Evolutionary conservation across 371 early-diverging fungal genomes (phyloP), one percentile per base, ranked within the genome.

Genomic region (Smittium mucronatum): DNA sequence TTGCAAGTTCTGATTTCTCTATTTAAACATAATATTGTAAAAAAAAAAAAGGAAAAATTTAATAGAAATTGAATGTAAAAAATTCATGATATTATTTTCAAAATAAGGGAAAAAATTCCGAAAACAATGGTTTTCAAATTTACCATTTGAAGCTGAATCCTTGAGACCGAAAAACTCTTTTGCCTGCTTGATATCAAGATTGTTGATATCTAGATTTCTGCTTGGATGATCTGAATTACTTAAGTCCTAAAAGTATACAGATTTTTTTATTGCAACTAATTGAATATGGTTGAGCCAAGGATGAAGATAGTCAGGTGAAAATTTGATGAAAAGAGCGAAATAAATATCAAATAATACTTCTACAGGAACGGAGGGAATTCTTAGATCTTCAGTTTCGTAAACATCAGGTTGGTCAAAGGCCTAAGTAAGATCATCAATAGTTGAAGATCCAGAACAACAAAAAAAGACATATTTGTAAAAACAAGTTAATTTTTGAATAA

Each of bases 341-440:
- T 47, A 11, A 47, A 11, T 32, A n/a, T 31, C 26, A 65, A 65
- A 65, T 32, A 2, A 33, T 65, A 65, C 65, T 8, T n/a, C n/a
- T 34, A n/a, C 21, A n/a, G 11, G 5, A 34, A 32, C 65, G 26
- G 28, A n/a, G n/a, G 11, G 26, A n/a, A 34, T 36, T 33, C 1
- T 30, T 30, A 31, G 47, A 35, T 67, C 67, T 21, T 30, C 28
- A 17, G 67, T 36, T 47, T 67, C 67, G 31, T 67, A 67, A 34
- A 67, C 34, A 67, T 67, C 67, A 11, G 67, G 67, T 31, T 67
- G 67, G 47, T 67, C 67, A 36, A 35, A 67, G 16, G 34, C 67
- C 67, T 67, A 67, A 59, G 26, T 59, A 59, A 59, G 26, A 59
- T n/a, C n/a, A n/a, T n/a, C n/a, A n/a, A n/a, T n/a, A n/a, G n/a